Base-by-base conservation (phyloP, 306 rosid genomes). In the Datisca glomerata region DNA sequence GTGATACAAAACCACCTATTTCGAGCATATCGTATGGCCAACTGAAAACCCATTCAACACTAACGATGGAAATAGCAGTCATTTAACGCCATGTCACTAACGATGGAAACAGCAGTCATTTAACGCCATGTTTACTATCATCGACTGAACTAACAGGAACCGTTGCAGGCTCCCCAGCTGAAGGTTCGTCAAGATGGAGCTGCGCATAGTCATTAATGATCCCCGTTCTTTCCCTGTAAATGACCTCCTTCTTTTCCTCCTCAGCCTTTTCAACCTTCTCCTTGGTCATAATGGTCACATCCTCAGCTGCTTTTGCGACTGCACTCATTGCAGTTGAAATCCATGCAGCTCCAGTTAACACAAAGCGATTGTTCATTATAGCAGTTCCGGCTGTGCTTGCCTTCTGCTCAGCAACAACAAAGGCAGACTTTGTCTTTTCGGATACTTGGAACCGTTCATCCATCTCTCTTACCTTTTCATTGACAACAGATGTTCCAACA, bases 351-450 rank as follows among this genome's bases (percentile, higher is more conserved):
- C 92, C 86, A 3, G 74, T 55, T 20, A 59, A 35, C 29, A 79
- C 57, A 12, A 61, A 66, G 10, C 67, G 72, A 53, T 84, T 76
- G 69, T 38, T 76, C 86, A 76, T 68, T 25, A 84, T 45, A 37
- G 72, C 85, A 5, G 81, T 46, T 39, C 94, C 81, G 10, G 96
- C 96, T 37, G 52, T 65, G 35, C 70, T 64, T 5, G 92, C 96
- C 76, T 73, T 86, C 70, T 76, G 84, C 66, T 73, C 92, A 18
- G 86, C 92, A 48, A 55, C 76, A 17, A 68, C 68, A 6, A 68
- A 27, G 25, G 80, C 93, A 12, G 76, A 66, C 50, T 64, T 78
- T 0, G 94, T 71, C 68, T 66, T 81, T 23, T 67, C 94, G 0
- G 75, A 68, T 33, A 86, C 80, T 24, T 63, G 71, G 57, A 59